phyloP scores from a whole-genome alignment of 768 basidiomycete species.

The Russula emetica region DNA sequence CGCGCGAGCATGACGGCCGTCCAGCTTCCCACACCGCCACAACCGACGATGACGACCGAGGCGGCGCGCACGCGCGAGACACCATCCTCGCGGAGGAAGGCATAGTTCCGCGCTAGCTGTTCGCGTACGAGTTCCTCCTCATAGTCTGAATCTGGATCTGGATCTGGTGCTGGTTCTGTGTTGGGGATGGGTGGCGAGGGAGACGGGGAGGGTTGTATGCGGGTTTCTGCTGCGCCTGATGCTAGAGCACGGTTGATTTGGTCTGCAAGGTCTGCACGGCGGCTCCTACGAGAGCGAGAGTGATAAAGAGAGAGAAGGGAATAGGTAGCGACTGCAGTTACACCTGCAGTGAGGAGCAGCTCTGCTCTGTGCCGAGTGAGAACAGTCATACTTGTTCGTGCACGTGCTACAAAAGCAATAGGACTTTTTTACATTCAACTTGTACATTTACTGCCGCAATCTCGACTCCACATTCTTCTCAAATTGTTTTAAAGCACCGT shows the following conservation, averaged over 20 bases:
- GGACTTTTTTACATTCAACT: neutral
- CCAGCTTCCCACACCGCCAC: constrained; percentile 97
- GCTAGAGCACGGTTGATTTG: constrained; percentile 53
- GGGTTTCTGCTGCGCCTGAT: neutral
- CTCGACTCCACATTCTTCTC: constrained; percentile 2
- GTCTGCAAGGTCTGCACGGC: constrained; percentile 52
- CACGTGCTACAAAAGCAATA: neutral
- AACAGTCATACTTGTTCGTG: constrained; percentile 1
- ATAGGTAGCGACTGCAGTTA: constrained; percentile 59
- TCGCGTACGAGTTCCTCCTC: constrained; percentile 82
- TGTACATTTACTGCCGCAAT: neutral
- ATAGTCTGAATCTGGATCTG: constrained; percentile 37
- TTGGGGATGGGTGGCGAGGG: neutral
- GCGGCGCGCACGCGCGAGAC: constrained; percentile 74
- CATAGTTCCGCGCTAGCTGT: constrained; percentile 89
- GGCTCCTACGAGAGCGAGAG: constrained; percentile 42
- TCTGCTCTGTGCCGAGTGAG: constrained; percentile 54
- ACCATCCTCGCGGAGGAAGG: constrained; percentile 87
- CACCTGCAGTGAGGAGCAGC: constrained; percentile 59
- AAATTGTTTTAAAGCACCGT: neutral
- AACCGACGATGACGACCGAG: constrained; percentile 85
- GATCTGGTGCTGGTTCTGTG: neutral
- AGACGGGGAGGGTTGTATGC: constrained; percentile 10
- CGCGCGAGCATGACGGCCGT: constrained; percentile 88
- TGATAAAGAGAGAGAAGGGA: constrained; percentile 57